Evolutionary conservation across 208 protist species (phyloP), one percentile per base, ranked within the genome.

Genomic region (Tritrichomonas foetus): DNA sequence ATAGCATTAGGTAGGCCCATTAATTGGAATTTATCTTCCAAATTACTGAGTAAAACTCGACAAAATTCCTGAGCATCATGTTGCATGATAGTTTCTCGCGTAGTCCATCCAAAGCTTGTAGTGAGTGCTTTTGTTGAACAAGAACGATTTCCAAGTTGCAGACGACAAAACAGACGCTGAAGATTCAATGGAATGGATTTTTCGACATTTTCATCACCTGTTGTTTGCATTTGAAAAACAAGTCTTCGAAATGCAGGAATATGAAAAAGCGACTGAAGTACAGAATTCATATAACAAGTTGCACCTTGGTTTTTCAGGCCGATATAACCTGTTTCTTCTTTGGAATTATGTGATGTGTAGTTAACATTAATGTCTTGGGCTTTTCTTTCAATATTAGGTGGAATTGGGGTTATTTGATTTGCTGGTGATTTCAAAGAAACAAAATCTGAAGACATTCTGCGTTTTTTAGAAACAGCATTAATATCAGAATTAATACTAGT

Each of bases 301-400:
- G 78, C 78, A 39, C 78, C 78, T 89, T 89, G 78, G 16, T 89
- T 89, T 33, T 33, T 8, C 30, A 89, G 47, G 13, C 78, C 78
- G 41, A 89, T 47, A 57, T 53, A 89, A 39, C 96, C 96, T 14
- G 96, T 97, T 69, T 92, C 93, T 93, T 96, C 95, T 61, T 57
- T 89, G 33, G 78, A 89, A 57, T 30, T 82, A 3, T 82, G 5
- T 5, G 53, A 61, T 22, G 53, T 22, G 16, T 61, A 5, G 16
- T 61, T 16, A 22, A 22, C 16, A 22, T 5, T 61, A 61, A 61
- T 5, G 16, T 5, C 53, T 61, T 61, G 53, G 5, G 53, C 5
- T 22, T 5, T 22, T 61, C 16, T 61, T n/a, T n/a, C n/a, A n/a
- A n/a, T n/a, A n/a, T n/a, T n/a, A n/a, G n/a, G n/a, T n/a, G n/a